Evolutionary conservation across 2,329 filamentous ascomycete species (phyloP).

Genomic region (Coniochaeta ligniaria): DNA sequence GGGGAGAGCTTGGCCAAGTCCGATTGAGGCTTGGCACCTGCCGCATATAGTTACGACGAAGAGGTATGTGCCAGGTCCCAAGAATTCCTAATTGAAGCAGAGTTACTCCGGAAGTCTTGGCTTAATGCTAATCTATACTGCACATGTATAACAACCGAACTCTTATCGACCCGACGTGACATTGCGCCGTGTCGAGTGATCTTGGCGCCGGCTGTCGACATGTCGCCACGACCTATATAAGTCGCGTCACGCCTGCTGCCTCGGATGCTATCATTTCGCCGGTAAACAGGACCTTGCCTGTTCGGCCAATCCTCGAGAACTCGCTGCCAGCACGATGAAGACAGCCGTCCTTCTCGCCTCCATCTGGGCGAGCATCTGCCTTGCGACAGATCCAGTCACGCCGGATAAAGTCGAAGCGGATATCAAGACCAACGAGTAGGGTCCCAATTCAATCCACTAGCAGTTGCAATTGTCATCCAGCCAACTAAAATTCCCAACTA

Average conservation of each 20-base stretch:
- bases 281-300: neutral
- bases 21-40: neutral
- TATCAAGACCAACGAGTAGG: constrained; percentile 29
- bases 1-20: neutral
- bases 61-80: neutral
- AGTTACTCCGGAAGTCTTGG: neutral
- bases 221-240: neutral
- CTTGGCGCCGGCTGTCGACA: neutral
- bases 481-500: constrained; percentile 13
- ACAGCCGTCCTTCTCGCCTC: neutral
- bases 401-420: constrained; percentile 31
- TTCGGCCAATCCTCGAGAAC: neutral
- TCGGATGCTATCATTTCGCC: neutral
- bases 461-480: neutral
- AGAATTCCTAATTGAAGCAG: neutral
- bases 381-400: constrained; percentile 25
- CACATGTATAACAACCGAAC: neutral
- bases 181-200: neutral
- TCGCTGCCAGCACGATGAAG: neutral
- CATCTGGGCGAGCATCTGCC: neutral
- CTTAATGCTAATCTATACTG: neutral
- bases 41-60: neutral
- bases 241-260: neutral
- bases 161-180: neutral
- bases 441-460: neutral